These are phyloP conservation scores for Colletotrichum sp. DNA, from an alignment of 2,329 filamentous ascomycete genomes.

Conservation along the genomic window DNA sequence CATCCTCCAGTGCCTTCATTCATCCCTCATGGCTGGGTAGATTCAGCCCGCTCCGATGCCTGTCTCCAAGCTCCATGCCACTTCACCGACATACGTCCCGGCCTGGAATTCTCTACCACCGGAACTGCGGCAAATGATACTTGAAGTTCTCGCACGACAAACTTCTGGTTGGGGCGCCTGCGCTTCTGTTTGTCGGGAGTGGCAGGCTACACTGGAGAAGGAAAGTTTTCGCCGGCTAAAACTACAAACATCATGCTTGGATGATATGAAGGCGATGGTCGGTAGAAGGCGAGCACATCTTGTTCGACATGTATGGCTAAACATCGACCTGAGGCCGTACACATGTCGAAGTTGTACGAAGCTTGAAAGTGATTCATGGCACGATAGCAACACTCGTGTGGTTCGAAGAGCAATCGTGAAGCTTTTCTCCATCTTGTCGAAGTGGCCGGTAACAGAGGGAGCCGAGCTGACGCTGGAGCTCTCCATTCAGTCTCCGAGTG, in stretches of 20 bases:
- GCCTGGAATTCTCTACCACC: not conserved
- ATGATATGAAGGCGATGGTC: constrained; percentile 25
- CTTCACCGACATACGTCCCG: not conserved
- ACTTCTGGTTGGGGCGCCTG: constrained; percentile 33
- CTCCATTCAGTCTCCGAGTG: constrained; percentile 36
- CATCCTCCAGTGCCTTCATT: not conserved
- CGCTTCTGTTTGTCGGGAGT: constrained; percentile 40
- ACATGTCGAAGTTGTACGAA: constrained; percentile 23
- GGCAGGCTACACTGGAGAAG: constrained; percentile 34
- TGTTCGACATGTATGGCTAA: constrained; percentile 33
- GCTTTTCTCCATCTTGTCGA: constrained; percentile 34
- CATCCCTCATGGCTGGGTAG: not conserved
- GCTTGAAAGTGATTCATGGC: not conserved
- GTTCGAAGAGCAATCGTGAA: constrained; percentile 27
- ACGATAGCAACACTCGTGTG: not conserved
- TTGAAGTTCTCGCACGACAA: not conserved
- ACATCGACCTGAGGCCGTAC: constrained; percentile 34
- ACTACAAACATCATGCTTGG: constrained; percentile 28
- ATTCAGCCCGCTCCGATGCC: not conserved
- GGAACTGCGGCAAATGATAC: not conserved
- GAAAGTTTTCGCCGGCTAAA: constrained; percentile 32
- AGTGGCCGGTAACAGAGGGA: constrained; percentile 25
- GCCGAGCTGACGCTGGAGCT: constrained; percentile 35
- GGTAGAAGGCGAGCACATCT: constrained; percentile 21
- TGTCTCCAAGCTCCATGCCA: not conserved